Conservation (phyloP, 2,329 filamentous ascomycete genomes). For the Colletotrichum sp. region DNA sequence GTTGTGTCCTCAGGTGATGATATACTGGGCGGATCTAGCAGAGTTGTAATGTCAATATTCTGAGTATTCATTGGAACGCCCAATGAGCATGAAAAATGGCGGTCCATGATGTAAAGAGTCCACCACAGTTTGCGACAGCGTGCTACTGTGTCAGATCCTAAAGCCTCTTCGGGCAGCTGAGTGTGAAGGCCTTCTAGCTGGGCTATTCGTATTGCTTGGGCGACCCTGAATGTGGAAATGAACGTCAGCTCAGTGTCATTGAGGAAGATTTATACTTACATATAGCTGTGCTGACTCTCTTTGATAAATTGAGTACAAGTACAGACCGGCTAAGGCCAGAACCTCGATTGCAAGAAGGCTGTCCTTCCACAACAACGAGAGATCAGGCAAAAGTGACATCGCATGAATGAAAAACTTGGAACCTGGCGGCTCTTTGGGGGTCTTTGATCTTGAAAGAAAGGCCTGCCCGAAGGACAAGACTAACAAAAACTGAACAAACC, state of each 20-base stretch:
- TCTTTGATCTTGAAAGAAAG: conserved; percentile 17
- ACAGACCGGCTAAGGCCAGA: conserved; percentile 37
- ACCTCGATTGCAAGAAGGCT: conserved; percentile 40
- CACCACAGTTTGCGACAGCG: conserved; percentile 43
- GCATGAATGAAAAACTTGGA: conserved; percentile 34
- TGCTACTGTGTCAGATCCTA: conserved; percentile 32
- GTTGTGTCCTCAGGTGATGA: conserved; percentile 31
- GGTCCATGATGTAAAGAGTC: conserved; percentile 44
- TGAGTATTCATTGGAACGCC: conserved; percentile 40
- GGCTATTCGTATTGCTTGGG: conserved; percentile 42
- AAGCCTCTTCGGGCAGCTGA: conserved; percentile 38
- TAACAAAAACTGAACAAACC: conserved; percentile 29
- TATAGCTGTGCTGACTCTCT: conserved; percentile 30
- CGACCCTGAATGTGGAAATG: conserved; percentile 30
- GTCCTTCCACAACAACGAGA: conserved; percentile 36
- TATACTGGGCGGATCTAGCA: conserved; percentile 27
- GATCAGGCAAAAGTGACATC: conserved; percentile 39
- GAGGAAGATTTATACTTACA: conserved; percentile 20
- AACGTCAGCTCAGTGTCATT: not conserved
- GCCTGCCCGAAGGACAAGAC: conserved; percentile 26
- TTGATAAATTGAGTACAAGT: conserved; percentile 40
- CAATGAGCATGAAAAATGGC: conserved; percentile 41
- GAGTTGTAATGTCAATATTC: conserved; percentile 39
- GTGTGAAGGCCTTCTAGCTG: conserved; percentile 45
- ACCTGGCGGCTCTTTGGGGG: conserved; percentile 27